Conservation (phyloP, 2,329 filamentous ascomycete species). For the Penicillium freii region DNA sequence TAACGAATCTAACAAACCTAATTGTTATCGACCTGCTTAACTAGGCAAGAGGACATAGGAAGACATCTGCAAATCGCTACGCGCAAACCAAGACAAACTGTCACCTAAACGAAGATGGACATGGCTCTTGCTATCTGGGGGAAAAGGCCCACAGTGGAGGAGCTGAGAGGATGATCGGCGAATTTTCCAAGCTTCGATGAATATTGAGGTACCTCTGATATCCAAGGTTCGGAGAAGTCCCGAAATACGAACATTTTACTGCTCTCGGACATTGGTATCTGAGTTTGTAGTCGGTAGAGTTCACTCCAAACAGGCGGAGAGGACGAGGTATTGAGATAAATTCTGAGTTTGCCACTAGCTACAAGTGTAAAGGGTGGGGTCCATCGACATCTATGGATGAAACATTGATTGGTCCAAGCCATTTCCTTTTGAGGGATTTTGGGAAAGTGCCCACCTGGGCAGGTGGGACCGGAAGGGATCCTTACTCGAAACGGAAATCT, state of each 20-base stretch:
- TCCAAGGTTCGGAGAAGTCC: neutral
- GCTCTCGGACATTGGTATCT: too few relatives aligned
- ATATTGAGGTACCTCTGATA: too few relatives aligned
- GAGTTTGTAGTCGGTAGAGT: neutral
- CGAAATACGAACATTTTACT: neutral
- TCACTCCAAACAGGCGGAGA: neutral
- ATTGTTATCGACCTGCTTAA: neutral
- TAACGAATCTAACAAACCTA: neutral
- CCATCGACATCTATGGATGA: neutral
- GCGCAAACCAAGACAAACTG: neutral
- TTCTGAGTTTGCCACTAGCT: conserved; percentile 16
- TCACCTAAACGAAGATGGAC: conserved; percentile 1
- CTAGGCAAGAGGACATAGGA: neutral
- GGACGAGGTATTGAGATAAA: neutral
- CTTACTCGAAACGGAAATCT: conserved; percentile 16
- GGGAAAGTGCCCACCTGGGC: neutral
- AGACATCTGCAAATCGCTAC: neutral
- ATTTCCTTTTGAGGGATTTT: conserved; percentile 20
- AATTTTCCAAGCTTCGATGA: neutral
- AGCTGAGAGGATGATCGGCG: neutral
- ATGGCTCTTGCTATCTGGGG: neutral
- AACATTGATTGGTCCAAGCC: neutral
- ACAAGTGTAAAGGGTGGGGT: conserved; percentile 1
- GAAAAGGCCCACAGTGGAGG: conserved; percentile 7
- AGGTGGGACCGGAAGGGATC: conserved; percentile 17